Percentiles rank a stretch among this genome's conserved stretches.
These are phyloP conservation scores for Calonectria crousiana DNA, from an alignment of 2,329 filamentous ascomycete species.

Conservation along the genomic window DNA sequence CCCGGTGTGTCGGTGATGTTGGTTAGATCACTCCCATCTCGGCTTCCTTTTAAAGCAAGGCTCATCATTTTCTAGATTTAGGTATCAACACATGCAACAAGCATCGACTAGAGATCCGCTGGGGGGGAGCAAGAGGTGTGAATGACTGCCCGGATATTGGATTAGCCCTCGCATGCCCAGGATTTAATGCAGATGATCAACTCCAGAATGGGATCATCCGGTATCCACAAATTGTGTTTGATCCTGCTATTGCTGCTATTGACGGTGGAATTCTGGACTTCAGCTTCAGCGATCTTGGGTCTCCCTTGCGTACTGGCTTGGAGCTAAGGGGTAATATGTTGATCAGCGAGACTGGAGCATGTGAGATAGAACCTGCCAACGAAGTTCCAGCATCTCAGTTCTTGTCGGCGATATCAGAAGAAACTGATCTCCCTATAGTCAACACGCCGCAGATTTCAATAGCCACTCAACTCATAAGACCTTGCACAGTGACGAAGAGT, in stretches of 20 bases:
- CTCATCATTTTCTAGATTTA: neutral
- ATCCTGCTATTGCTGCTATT: neutral
- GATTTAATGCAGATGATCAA: neutral
- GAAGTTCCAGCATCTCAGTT: neutral
- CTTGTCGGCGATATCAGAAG: neutral
- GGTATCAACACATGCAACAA: neutral
- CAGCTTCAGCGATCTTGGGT: neutral
- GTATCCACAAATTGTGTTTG: too few relatives aligned
- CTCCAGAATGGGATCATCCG: too few relatives aligned
- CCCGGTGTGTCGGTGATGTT: neutral
- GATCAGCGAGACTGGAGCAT: neutral
- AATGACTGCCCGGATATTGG: neutral
- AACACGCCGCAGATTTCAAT: neutral
- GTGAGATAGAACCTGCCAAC: fast-evolving
- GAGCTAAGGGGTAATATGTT: neutral
- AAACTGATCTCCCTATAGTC: too few relatives aligned
- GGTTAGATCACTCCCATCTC: neutral
- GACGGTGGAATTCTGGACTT: neutral
- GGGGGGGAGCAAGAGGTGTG: neutral
- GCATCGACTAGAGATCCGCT: neutral
- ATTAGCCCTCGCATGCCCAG: too few relatives aligned
- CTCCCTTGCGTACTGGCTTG: neutral
- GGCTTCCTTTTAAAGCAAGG: neutral
- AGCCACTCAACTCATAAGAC: too few relatives aligned
- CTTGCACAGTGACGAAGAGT: neutral